A percentile compares a stretch with the other conserved stretches of the same genome.
Evolutionary conservation across 345 rosid genomes (phyloP).

Genomic region (Capsella bursapastoris): DNA sequence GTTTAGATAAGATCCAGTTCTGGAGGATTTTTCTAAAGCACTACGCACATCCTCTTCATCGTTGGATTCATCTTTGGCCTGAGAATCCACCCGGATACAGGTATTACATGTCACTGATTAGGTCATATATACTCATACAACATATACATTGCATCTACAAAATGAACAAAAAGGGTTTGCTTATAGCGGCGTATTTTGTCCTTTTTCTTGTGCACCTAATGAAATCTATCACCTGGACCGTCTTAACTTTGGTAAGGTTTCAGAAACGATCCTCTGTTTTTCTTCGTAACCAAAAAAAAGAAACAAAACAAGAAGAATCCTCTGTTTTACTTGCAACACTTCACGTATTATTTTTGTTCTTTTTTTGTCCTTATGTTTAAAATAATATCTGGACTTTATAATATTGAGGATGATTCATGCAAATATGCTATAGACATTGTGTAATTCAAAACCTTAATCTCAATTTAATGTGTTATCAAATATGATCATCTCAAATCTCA

Average conservation of each 20-base stretch:
- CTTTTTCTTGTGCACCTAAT: neutral
- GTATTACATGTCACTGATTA: constrained; percentile 43
- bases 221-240: constrained; percentile 15
- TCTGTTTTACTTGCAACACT: neutral
- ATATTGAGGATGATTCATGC: neutral
- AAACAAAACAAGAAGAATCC: too few species aligned
- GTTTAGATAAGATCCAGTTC: constrained; percentile 54
- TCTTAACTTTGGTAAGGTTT: neutral
- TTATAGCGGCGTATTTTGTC: constrained; percentile 35
- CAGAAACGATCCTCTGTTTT: neutral
- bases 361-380: neutral
- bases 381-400: neutral
- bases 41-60: constrained; percentile 66
- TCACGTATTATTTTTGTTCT: neutral
- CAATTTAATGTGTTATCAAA: neutral
- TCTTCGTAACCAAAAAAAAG: too few species aligned
- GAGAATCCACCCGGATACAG: constrained; percentile 62
- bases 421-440: neutral
- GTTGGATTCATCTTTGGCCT: constrained; percentile 67
- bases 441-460: neutral
- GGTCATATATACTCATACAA: constrained; percentile 4
- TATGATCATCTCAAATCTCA: neutral
- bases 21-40: constrained; percentile 79
- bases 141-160: constrained; percentile 19
- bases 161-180: constrained; percentile 1